Percentiles rank a stretch among this genome's conserved stretches.
These are phyloP conservation scores for Cyanophora paradoxa DNA, from an alignment of 78 protist genomes.

Conservation along the genomic window DNA sequence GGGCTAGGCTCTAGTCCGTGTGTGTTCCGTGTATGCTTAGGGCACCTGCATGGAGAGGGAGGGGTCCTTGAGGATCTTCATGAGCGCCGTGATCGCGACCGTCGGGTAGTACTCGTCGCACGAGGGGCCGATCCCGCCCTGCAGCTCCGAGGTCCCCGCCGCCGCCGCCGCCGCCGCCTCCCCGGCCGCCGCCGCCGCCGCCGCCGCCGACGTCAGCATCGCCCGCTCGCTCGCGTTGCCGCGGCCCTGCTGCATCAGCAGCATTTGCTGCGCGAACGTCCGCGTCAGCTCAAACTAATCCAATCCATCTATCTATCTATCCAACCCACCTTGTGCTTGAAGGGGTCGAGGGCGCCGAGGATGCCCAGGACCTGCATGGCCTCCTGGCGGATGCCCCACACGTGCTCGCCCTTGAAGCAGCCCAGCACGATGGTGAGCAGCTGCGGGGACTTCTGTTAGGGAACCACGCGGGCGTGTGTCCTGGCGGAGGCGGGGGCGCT, in stretches of 20 bases:
- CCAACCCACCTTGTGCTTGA: not conserved
- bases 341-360: conserved; percentile 95
- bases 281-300: no score
- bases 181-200: not conserved
- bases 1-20: no score
- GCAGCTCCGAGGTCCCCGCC: not conserved
- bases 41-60: conserved; percentile 44
- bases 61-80: conserved; percentile 75
- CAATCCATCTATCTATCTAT: no score
- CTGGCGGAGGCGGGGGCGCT: no score
- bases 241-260: not conserved
- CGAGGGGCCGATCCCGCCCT: conserved; percentile 58
- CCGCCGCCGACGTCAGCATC: not conserved
- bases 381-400: conserved; percentile 42
- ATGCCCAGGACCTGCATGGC: conserved; percentile 83
- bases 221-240: not conserved
- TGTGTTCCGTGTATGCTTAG: no score
- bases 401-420: conserved; percentile 27
- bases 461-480: no score
- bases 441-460: conserved; percentile 65
- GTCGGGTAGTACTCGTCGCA: conserved; percentile 79
- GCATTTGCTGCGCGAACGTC: not conserved
- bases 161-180: not conserved
- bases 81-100: conserved; percentile 55
- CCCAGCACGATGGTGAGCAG: conserved; percentile 59